Base-by-base conservation (phyloP, 2,329 filamentous ascomycete species). In the Clonostachys solani region DNA sequence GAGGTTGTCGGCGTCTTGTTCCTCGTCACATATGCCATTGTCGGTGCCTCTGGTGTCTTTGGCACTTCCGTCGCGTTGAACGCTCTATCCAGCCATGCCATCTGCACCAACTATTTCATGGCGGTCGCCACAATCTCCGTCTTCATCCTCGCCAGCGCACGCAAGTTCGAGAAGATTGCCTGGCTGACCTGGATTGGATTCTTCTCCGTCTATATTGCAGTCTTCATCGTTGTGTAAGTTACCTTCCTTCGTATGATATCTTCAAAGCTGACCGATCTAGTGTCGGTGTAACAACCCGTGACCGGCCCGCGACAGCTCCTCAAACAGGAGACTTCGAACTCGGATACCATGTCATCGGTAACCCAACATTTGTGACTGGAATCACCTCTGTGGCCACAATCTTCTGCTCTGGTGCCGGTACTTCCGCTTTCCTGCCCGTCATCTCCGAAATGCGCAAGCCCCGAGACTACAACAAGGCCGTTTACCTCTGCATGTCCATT, bases 371-470 rank as follows among this genome's bases (percentile, higher is more conserved):
- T 56, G 73, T 75, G 1, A 74, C 71, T 2, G 81, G 78, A 8
- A 82, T 85, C 54, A 76, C 74, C 0, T 77, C 80, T 37, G 71
- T 74, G 0, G 70, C 72, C 3, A 81, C 77, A 3, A 83, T 86
- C 51, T 82, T 84, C 62, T 74, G 78, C 48, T 80, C 78, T 3
- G 74, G 72, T 7, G 77, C 80, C 0, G 79, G 76, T 16, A 83
- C 80, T 0, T 77, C 74, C 1, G 78, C 79, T 2, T 86, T 84
- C 56, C 63, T 86, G 2, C 80, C 81, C 5, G 78, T 86, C 49
- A 85, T 86, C 46, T 78, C 76, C 0, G 83, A 86, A 64, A 86
- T 86, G 81, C 69, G 66, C 40, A 69, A 72, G 33, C 81, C 82
- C 0, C 68, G 67, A 17, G 78, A 84, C 53, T 86, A 78, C 60